Percentiles rank a stretch among this genome's conserved stretches.
These are phyloP conservation scores for Elsinoe arachidis DNA, from an alignment of 2,329 filamentous ascomycete species.

Conservation along the genomic window DNA sequence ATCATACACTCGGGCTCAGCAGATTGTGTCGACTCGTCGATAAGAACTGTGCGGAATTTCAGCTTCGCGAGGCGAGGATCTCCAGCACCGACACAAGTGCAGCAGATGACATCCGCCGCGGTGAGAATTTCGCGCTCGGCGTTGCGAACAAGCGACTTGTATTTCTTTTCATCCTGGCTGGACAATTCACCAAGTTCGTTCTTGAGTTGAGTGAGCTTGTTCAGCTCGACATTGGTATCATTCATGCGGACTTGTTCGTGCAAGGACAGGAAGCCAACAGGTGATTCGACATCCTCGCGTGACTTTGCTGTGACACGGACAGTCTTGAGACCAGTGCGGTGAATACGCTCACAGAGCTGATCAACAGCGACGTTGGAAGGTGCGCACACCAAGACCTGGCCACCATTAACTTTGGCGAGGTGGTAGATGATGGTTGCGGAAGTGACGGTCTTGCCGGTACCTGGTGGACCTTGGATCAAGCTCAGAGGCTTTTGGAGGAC, in stretches of 20 bases:
- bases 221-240: constrained; percentile 87
- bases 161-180: constrained; percentile 96
- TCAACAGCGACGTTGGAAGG: constrained; percentile 98
- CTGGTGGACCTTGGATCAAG: constrained; percentile 91
- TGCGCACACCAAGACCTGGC: constrained; percentile 90
- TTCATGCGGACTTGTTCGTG: constrained; percentile 98
- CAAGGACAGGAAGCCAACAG: constrained; percentile 86
- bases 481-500: constrained; percentile 89
- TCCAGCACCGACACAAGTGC: constrained; percentile 93
- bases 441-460: constrained; percentile 96
- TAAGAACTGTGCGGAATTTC: constrained; percentile 96
- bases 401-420: constrained; percentile 86
- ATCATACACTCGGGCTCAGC: constrained; percentile 99
- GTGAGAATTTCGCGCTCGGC: constrained; percentile 91
- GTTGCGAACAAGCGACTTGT: constrained; percentile 87
- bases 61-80: constrained; percentile 92
- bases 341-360: constrained; percentile 94
- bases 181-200: constrained; percentile 82
- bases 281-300: constrained; percentile 96
- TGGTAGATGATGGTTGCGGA: constrained; percentile 99
- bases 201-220: constrained; percentile 89
- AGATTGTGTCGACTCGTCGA: constrained; percentile 96
- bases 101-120: constrained; percentile 97
- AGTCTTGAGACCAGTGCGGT: constrained; percentile 88
- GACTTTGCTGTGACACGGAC: constrained; percentile 98